Evolutionary conservation across 129 eudicot genomes (phyloP).

Genomic region (Lactuca saligna): DNA sequence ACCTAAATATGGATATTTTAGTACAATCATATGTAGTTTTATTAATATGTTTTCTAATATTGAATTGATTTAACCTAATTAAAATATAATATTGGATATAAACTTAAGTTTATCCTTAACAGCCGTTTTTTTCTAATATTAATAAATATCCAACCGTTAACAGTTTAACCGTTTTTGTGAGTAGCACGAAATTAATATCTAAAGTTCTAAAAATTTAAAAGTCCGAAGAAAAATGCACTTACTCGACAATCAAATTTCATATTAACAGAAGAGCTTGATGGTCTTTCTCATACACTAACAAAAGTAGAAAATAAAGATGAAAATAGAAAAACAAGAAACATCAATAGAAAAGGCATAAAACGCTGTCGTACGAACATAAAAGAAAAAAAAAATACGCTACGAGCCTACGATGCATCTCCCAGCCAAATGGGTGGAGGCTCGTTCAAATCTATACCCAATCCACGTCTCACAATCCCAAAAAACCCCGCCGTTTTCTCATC

Average conservation of each 20-base stretch:
- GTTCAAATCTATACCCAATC: constrained; percentile 76
- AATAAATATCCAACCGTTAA: too few species aligned
- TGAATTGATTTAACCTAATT: too few species aligned
- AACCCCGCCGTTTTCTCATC: constrained; percentile 33
- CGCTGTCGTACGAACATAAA: constrained; percentile 17
- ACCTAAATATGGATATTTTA: too few species aligned
- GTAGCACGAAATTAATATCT: background rate
- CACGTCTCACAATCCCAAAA: constrained; percentile 65
- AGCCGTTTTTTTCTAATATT: too few species aligned
- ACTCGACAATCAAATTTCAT: constrained; percentile 27
- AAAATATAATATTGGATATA: too few species aligned
- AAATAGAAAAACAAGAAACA: background rate
- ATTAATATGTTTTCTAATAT: too few species aligned
- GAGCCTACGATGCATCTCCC: constrained; percentile 25
- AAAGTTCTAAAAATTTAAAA: background rate
- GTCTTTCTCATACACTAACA: constrained; percentile 17
- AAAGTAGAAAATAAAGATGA: background rate
- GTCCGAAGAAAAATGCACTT: constrained; percentile 3
- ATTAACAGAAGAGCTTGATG: constrained; percentile 30
- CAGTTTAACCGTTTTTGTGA: too few species aligned
- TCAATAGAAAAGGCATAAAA: background rate
- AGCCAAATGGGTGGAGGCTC: constrained; percentile 87
- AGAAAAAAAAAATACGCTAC: background rate
- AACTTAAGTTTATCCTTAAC: too few species aligned
- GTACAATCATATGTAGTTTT: too few species aligned